These are phyloP conservation scores for Aschersonia sp. DNA, from an alignment of 2,329 filamentous ascomycete species.

Conservation along the genomic window DNA sequence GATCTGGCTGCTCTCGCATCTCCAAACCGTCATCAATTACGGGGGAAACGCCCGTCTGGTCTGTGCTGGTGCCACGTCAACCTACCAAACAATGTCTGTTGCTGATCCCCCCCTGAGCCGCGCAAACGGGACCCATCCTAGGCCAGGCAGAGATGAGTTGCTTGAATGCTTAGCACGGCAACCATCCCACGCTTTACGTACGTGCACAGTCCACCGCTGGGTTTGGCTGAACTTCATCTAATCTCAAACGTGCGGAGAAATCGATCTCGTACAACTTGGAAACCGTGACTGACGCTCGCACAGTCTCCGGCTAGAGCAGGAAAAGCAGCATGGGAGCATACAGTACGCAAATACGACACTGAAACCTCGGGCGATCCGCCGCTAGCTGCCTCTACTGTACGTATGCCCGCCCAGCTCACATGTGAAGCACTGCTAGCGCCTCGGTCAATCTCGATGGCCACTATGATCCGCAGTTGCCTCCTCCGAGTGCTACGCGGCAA, in stretches of 20 bases:
- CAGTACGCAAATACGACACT: not conserved
- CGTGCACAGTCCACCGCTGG: not conserved
- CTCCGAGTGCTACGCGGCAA: not conserved
- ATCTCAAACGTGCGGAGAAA: conserved; percentile 1
- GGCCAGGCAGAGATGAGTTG: not conserved
- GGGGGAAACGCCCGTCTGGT: conserved; percentile 1
- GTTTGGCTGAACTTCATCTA: not conserved
- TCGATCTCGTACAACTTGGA: too few species aligned
- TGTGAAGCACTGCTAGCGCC: not conserved
- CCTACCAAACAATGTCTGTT: not conserved
- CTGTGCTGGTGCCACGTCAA: not conserved
- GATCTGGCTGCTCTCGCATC: conserved; percentile 1
- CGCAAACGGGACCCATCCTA: too few species aligned
- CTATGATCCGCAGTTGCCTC: not conserved
- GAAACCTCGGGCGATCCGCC: not conserved
- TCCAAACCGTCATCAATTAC: not conserved
- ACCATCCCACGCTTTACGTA: too few species aligned
- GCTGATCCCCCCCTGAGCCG: not conserved
- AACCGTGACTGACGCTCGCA: not conserved
- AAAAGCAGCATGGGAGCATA: not conserved
- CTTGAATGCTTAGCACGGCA: too few species aligned
- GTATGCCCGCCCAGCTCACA: not conserved
- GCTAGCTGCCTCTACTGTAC: too few species aligned
- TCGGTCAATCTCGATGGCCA: not conserved
- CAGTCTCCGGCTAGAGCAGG: not conserved